Evolutionary conservation across 495 filamentous ascomycete species (phyloP).

Genomic region (Apiosordaria backusii): DNA sequence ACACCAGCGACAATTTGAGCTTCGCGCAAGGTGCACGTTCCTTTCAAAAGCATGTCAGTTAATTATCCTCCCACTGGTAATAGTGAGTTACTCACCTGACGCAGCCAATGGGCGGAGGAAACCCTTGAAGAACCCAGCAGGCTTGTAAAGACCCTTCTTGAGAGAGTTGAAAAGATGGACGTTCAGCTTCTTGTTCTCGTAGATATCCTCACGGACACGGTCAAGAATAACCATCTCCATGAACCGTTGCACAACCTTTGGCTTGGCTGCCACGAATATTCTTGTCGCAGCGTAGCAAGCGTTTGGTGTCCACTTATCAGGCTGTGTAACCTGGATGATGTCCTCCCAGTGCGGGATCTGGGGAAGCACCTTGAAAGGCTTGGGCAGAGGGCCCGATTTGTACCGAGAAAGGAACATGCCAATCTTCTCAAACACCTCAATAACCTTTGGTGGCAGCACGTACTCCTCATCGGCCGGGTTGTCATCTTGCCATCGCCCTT

Average conservation of each 20-base stretch:
- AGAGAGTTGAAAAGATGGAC: constrained; percentile 90
- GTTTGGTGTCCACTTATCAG: constrained; percentile 63
- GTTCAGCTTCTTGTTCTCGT: constrained; percentile 84
- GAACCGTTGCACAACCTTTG: constrained; percentile 71
- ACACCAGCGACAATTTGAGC: constrained; percentile 86
- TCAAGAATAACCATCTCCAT: constrained; percentile 79
- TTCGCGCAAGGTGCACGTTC: constrained; percentile 83
- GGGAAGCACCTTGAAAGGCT: constrained; percentile 95
- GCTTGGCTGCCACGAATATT: constrained; percentile 81
- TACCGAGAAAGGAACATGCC: constrained; percentile 86
- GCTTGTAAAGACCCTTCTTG: constrained; percentile 93
- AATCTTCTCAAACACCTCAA: constrained; percentile 91
- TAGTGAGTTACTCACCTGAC: constrained; percentile 39
- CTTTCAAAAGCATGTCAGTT: constrained; percentile 1
- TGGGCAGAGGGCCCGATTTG: constrained; percentile 90
- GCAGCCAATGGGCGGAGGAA: constrained; percentile 85
- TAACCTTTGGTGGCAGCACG: constrained; percentile 81
- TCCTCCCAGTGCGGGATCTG: constrained; percentile 87
- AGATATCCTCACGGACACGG: constrained; percentile 74
- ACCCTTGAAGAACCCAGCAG: constrained; percentile 94
- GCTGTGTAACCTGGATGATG: constrained; percentile 45
- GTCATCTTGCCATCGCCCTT: constrained; percentile 30
- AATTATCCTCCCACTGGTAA: not conserved
- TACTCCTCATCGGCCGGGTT: constrained; percentile 67
- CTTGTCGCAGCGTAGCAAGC: constrained; percentile 71